Percentiles rank a stretch among this genome's conserved stretches.
phyloP scores from a whole-genome alignment of 129 eudicot species.

The Deinandra increscens region DNA sequence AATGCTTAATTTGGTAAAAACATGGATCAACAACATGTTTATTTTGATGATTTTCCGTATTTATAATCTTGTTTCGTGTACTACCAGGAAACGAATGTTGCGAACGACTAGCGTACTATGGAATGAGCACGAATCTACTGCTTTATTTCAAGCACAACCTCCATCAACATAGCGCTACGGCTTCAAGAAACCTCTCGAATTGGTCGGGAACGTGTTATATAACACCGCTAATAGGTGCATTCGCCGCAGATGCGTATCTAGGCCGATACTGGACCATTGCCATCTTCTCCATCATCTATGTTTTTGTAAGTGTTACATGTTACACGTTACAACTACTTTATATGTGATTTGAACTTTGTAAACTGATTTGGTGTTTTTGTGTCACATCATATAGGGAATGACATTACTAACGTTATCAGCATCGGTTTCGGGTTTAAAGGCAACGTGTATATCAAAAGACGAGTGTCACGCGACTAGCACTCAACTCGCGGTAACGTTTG shows the following conservation, averaged over 20 bases:
- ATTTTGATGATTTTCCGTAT: too few species aligned
- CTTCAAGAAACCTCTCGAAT: conserved; percentile 62
- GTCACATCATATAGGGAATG: conserved; percentile 55
- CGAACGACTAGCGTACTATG: conserved; percentile 81
- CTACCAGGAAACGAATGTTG: conserved; percentile 74
- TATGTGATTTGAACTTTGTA: not conserved
- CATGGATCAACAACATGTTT: too few species aligned
- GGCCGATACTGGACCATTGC: conserved; percentile 90
- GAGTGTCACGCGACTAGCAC: conserved; percentile 39
- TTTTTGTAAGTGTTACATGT: conserved; percentile 42
- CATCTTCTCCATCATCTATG: conserved; percentile 61
- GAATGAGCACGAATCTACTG: conserved; percentile 71
- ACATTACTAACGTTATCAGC: conserved; percentile 63
- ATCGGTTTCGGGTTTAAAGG: conserved; percentile 51
- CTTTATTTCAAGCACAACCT: conserved; percentile 54
- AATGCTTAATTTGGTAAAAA: too few species aligned
- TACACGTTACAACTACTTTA: not conserved
- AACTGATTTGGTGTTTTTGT: not conserved
- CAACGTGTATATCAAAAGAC: conserved; percentile 41
- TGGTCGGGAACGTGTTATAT: conserved; percentile 89
- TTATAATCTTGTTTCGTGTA: not conserved
- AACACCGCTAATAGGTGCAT: conserved; percentile 73
- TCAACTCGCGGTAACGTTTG: conserved; percentile 37
- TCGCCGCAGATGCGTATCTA: conserved; percentile 72
- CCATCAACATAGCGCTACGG: conserved; percentile 58